Conservation (phyloP, 768 basidiomycete genomes). For the Suillus subalutaceus region DNA sequence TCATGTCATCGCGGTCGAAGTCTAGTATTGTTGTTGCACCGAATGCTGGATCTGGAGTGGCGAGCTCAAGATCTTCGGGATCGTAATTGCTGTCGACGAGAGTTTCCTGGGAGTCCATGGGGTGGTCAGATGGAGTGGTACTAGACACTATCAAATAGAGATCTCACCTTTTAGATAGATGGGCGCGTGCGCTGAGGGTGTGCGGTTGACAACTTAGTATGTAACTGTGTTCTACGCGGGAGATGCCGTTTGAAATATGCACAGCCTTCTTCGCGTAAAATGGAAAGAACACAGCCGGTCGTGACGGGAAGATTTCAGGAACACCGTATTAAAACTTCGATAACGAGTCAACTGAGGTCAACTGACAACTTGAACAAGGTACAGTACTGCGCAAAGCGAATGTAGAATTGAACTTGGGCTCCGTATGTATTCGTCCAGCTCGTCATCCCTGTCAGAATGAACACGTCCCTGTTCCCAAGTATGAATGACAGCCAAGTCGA, state of each 20-base stretch:
- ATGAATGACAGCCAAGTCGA: background rate
- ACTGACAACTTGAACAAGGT: background rate
- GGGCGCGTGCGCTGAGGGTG: too few species aligned
- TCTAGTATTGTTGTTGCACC: conserved; percentile 7
- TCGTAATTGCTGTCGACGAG: background rate
- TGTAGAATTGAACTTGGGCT: background rate
- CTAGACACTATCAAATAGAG: background rate
- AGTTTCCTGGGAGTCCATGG: conserved; percentile 1
- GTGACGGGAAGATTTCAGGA: background rate
- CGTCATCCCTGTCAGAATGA: background rate
- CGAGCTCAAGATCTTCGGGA: background rate
- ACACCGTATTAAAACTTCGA: background rate
- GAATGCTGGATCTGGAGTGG: background rate
- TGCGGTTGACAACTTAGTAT: background rate
- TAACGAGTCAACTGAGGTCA: background rate
- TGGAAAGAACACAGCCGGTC: background rate
- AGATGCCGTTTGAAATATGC: background rate
- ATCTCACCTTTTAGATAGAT: background rate
- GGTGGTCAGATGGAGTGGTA: background rate
- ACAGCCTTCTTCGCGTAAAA: background rate
- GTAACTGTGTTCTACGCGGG: background rate
- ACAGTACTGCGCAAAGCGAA: background rate
- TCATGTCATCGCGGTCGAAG: conserved; percentile 9
- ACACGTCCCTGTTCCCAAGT: background rate
- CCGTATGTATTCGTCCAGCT: background rate